Percentiles rank a stretch among this genome's conserved stretches.
These are phyloP conservation scores for Suillus occidentalis DNA, from an alignment of 768 basidiomycete species.

Conservation along the genomic window DNA sequence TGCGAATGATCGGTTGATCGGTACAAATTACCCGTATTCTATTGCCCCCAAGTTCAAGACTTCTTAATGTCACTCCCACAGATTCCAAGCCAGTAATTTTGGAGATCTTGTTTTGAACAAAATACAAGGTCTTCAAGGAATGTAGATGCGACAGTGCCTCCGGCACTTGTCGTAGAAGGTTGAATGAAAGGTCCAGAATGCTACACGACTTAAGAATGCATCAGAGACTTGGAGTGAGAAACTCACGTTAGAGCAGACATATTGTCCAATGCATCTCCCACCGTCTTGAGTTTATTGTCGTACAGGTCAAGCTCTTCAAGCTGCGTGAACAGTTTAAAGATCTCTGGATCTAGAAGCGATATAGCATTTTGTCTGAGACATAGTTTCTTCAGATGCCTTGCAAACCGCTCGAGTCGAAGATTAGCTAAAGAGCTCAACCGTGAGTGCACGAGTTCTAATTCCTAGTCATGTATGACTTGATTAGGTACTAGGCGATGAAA, in stretches of 20 bases:
- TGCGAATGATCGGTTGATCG: neutral
- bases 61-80: slow-evolving; percentile 58
- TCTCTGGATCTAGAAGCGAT: slow-evolving; percentile 65
- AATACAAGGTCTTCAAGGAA: slow-evolving; percentile 77
- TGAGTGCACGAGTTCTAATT: slow-evolving; percentile 82
- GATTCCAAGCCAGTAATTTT: slow-evolving; percentile 68
- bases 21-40: slow-evolving; percentile 69
- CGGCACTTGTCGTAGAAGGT: slow-evolving; percentile 74
- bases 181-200: slow-evolving; percentile 91
- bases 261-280: slow-evolving; percentile 65
- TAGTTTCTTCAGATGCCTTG: slow-evolving; percentile 61
- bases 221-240: slow-evolving; percentile 2
- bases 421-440: slow-evolving; percentile 67
- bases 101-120: slow-evolving; percentile 94
- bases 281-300: slow-evolving; percentile 86
- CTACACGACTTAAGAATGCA: slow-evolving; percentile 38
- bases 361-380: slow-evolving; percentile 89
- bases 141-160: slow-evolving; percentile 57
- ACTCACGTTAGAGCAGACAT: slow-evolving; percentile 58
- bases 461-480: slow-evolving; percentile 43
- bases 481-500: neutral
- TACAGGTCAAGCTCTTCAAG: slow-evolving; percentile 94
- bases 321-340: slow-evolving; percentile 62
- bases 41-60: slow-evolving; percentile 93
- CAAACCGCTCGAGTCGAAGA: slow-evolving; percentile 76